These are phyloP conservation scores for Colletotrichum kahawae DNA, from an alignment of 2,329 filamentous ascomycete species.

Conservation along the genomic window DNA sequence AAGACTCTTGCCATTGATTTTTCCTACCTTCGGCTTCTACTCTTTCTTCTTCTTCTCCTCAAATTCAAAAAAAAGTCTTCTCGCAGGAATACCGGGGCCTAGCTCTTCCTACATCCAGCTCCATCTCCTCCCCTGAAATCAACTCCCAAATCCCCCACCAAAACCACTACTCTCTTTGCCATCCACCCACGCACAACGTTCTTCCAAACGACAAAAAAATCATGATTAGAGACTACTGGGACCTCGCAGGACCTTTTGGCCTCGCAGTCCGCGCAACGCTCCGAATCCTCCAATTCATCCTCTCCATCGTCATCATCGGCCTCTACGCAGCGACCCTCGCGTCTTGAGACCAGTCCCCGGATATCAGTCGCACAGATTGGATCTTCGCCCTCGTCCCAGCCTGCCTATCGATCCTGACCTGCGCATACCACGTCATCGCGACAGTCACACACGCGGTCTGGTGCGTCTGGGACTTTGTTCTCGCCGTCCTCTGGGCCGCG, in stretches of 20 bases:
- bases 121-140: background rate
- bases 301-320: constrained; percentile 6
- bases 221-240: constrained; percentile 15
- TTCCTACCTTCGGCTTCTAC: background rate
- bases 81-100: background rate
- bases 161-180: background rate
- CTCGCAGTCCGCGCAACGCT: constrained; percentile 2
- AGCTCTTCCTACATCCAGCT: background rate
- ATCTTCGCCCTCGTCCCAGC: constrained; percentile 14
- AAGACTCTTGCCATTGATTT: background rate
- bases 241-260: constrained; percentile 8
- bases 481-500: constrained; percentile 17
- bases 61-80: background rate
- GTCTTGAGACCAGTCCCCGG: background rate
- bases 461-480: constrained; percentile 12
- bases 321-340: constrained; percentile 13
- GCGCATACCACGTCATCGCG: constrained; percentile 1
- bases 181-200: background rate
- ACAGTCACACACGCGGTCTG: constrained; percentile 12
- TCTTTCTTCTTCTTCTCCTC: background rate
- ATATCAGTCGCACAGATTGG: background rate
- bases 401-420: background rate
- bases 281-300: constrained; percentile 14
- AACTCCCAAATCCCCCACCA: background rate
- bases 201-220: background rate